Base-by-base conservation (phyloP, 208 protist genomes). In the Trypanosoma boissoni region DNA sequence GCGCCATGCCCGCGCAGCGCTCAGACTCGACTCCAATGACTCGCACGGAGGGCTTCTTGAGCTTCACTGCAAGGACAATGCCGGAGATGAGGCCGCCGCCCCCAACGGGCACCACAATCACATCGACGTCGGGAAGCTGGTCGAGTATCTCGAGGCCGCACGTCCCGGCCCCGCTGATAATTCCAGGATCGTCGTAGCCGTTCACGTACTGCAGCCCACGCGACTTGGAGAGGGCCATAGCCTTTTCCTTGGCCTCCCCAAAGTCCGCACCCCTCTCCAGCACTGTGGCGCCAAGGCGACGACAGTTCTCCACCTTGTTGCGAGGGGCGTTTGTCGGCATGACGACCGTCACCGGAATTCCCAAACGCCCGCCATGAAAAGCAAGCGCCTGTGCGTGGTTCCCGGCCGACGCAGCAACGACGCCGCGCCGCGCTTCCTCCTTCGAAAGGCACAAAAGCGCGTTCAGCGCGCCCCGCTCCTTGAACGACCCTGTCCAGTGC, bases 371-470 rank as follows among this genome's bases (percentile, higher is more conserved):
- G n/a, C 85, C 94, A 76, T 95, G 87, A 66, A 86, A 94, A 16
- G 93, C 78, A 20, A 97, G 78, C 3, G 88, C 90, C 64, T 92
- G 88, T 14, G 89, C 88, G 73, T 97, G 92, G 68, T 97, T 97
- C 43, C 91, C 88, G 7, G 84, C 78, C 32, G 74, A 78, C 14
- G 86, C 88, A 2, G 89, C 86, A 34, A 97, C 91, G 32, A 97
- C 91, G 27, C 92, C 94, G 24, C 61, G 57, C 58, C 52, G 24
- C 32, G 53, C 64, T 68, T 89, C 51, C 54, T 96, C 84, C 42
- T 64, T 57, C 5, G 63, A 53, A 1, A 97, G 83, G 41, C 48
- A 68, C 18, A 91, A 46, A 18, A 97, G 72, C 27, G 85, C 80
- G 60, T 97, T 97, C 23, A 92, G 77, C 3, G 83, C 91, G 34